These are phyloP conservation scores for Zalerion maritima DNA, from an alignment of 495 filamentous ascomycete genomes.

Conservation along the genomic window DNA sequence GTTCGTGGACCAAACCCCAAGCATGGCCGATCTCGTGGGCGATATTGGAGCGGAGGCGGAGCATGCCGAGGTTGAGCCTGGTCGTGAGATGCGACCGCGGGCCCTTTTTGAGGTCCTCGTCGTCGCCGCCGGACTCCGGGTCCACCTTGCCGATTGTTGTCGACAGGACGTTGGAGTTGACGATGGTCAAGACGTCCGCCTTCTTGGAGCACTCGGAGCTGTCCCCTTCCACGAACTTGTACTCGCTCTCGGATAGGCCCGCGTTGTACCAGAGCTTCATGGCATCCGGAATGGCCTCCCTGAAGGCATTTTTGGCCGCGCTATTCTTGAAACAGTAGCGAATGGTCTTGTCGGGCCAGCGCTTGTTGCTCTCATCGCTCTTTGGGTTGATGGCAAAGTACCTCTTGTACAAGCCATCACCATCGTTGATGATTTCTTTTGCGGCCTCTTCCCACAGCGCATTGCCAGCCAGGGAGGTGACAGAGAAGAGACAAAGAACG, in stretches of 20 bases:
- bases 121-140: neutral
- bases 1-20: constrained; percentile 10
- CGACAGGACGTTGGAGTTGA: no score
- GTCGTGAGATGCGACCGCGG: constrained; percentile 1
- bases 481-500: no score
- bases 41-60: constrained; percentile 5
- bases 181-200: no score
- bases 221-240: constrained; percentile 5
- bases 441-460: constrained; percentile 3
- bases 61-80: constrained; percentile 2
- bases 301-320: neutral
- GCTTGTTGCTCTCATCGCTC: neutral
- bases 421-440: constrained; percentile 2
- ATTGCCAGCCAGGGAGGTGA: no score
- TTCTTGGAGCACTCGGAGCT: no score
- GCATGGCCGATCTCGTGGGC: constrained; percentile 11
- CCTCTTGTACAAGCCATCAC: constrained; percentile 1
- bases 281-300: neutral
- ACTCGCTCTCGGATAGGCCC: neutral
- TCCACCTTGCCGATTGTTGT: no score
- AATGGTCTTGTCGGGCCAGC: constrained; percentile 5
- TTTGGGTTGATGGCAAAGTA: constrained; percentile 3
- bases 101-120: constrained; percentile 1
- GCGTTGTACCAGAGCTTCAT: constrained; percentile 1
- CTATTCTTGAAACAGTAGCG: constrained; percentile 6